Conservation (phyloP, 352 stramenopile genomes). For the Globisporangium radiosum region DNA sequence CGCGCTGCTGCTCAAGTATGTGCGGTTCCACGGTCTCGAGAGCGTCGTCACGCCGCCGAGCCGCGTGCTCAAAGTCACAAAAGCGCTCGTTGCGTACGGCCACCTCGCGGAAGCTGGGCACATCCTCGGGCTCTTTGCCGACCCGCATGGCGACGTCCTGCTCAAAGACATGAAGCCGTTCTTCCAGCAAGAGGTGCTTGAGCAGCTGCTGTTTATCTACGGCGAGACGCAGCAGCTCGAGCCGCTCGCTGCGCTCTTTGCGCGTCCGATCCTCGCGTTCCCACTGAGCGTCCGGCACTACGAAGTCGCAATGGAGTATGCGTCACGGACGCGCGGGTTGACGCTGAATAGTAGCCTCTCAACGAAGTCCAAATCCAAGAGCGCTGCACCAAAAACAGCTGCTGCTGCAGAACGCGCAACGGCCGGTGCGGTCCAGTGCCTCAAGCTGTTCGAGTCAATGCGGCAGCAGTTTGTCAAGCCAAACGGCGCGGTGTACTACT, state of each 20-base stretch:
- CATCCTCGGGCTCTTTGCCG: slow-evolving; percentile 43
- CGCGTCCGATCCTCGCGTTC: slow-evolving; percentile 37
- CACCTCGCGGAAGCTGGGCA: slow-evolving; percentile 39
- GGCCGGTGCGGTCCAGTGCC: slow-evolving; percentile 31
- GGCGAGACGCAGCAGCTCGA: slow-evolving; percentile 43
- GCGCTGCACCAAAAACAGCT: neutral
- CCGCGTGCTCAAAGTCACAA: slow-evolving; percentile 38
- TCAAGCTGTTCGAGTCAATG: slow-evolving; percentile 73
- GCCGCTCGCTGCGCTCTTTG: slow-evolving; percentile 39
- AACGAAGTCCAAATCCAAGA: slow-evolving; percentile 3
- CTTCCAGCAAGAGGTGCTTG: slow-evolving; percentile 59
- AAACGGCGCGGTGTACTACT: slow-evolving; percentile 63
- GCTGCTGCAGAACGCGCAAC: slow-evolving; percentile 16
- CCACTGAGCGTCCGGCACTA: slow-evolving; percentile 54
- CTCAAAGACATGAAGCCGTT: slow-evolving; percentile 45
- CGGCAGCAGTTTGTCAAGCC: slow-evolving; percentile 71
- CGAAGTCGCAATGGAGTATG: slow-evolving; percentile 67
- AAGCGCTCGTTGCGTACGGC: slow-evolving; percentile 34
- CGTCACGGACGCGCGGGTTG: slow-evolving; percentile 2
- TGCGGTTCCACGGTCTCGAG: slow-evolving; percentile 37
- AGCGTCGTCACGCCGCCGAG: slow-evolving; percentile 21
- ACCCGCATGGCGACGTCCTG: slow-evolving; percentile 26
- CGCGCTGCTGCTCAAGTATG: slow-evolving; percentile 51
- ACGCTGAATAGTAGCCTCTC: neutral
- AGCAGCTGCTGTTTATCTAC: slow-evolving; percentile 69